Evolutionary conservation across 2,329 filamentous ascomycete species (phyloP), one percentile per base, ranked within the genome.

Genomic region (Penicillium palitans): DNA sequence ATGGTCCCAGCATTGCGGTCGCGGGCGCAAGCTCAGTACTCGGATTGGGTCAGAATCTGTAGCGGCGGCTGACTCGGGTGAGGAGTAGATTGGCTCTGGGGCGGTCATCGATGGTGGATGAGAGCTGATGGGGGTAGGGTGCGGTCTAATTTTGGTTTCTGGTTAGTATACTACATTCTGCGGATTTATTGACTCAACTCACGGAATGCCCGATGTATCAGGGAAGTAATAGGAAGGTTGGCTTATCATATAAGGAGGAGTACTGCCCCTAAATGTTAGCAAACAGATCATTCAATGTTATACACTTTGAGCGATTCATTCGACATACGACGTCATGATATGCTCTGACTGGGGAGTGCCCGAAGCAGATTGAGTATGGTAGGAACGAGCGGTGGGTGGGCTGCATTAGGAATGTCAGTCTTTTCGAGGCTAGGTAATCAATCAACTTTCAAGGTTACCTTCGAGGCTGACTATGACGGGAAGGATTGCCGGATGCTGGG

Each of bases 1-100:
- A 71, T 98, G 93, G 61, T 97, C 93, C 90, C 91, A 98, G 76
- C 93, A 97, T 73, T 96, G 91, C 46, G 93, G 92, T 78, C 96
- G 96, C n/a, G 91, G 91, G 64, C 90, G 84, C 66, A 86, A 87
- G 73, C 90, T 88, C 19, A 92, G 82, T 17, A 92, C 85, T 59
- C 90, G 83, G 40, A 90, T 86, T 64, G 86, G 74, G 27, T 76
- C 73, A n/a, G 70, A 69, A 24, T 77, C 76, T 55, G 75, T 70
- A 10, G 64, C 52, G 7, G 64, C 61, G 2, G 63, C 54, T 31
- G 69, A 65, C 31, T 71, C 66, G 35, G 72, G 58, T 9, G 68
- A 65, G 12, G 70, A 68, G 52, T 71, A 74, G 8, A 68, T 59
- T 24, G 68, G 61, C 13, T 69, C 68, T 17, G 61, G 45, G n/a